A percentile compares a stretch with the other conserved stretches of the same genome.
Evolutionary conservation across 129 eudicot species (phyloP).

Genomic region (Escallonia herrerae): DNA sequence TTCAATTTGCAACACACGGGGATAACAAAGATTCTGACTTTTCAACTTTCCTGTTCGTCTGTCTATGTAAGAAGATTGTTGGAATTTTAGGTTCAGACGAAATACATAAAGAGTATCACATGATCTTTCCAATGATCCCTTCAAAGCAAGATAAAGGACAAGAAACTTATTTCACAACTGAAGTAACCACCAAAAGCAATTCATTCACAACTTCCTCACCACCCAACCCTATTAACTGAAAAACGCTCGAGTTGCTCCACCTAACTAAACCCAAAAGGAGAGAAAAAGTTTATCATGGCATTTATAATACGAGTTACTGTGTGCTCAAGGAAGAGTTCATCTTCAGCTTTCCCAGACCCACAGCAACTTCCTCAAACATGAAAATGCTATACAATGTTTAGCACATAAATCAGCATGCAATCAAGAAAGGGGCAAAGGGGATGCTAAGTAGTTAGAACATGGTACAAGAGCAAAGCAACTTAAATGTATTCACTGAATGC

Average conservation of each 20-base stretch:
- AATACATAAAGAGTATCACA: neutral
- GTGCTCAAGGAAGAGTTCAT: neutral
- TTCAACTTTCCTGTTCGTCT: no score
- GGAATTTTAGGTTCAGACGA: neutral
- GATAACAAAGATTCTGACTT: no score
- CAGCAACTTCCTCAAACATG: neutral
- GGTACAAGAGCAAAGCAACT: constrained; percentile 24
- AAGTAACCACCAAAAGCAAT: neutral
- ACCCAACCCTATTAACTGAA: neutral
- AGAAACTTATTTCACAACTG: no score
- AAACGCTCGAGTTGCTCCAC: neutral
- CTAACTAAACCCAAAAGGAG: neutral
- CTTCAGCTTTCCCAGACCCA: neutral
- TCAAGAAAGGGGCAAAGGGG: neutral
- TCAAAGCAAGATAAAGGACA: neutral
- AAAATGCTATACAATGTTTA: neutral
- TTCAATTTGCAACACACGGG: no score
- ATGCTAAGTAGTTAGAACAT: constrained; percentile 32
- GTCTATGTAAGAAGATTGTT: no score
- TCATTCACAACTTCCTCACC: neutral
- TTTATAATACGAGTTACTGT: neutral
- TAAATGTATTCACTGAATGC: constrained; percentile 37
- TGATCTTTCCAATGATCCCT: neutral
- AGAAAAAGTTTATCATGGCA: no score
- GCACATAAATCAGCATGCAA: constrained; percentile 1